Evolutionary conservation across 331 rosid genomes (phyloP), one percentile per base, ranked within the genome.

Genomic region (Rosa hybrid): DNA sequence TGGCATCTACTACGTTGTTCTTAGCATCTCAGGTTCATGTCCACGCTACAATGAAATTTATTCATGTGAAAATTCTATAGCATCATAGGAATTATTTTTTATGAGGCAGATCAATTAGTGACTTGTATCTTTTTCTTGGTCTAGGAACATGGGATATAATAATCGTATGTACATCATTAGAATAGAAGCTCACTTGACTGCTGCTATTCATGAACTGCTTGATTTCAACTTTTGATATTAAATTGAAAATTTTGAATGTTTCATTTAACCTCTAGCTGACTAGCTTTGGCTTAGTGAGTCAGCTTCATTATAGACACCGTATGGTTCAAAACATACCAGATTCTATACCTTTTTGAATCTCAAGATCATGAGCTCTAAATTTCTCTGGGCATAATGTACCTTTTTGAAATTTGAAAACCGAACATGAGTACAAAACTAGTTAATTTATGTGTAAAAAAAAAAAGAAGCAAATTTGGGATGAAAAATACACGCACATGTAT

Each of bases 31-130:
- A 51, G 16, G 50, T 38, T 34, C 79, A 8, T 41, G 7, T 53
- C 63, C 69, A 17, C 69, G 0, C 65, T 42, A 50, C 51, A 64
- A 49, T 48, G 45, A n/a, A 62, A 72, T 50, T 63, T 39, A 38
- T n/a, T 77, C 59, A 42, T 68, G 62, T 69, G 65, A 38, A 77
- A 50, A 50, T 51, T 74, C 20, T 39, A 34, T 38, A 51, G 46
- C 23, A 27, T 18, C 51, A 65, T 27, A 67, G 44, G 11, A 27
- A 39, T 1, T 20, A 34, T 10, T 9, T 68, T 41, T 64, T 27
- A 46, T 48, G 79, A 42, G 56, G 70, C 30, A 42, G 79, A 76
- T 41, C 83, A 14, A 79, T 64, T 20, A 46, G 54, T 34, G 41
- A 20, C 14, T 10, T 39, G 1, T n/a, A 20, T 50, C 8, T 30